Percentiles rank a stretch among this genome's conserved stretches.
Evolutionary conservation across 2,329 filamentous ascomycete species (phyloP).

Genomic region (Botrytis porri): DNA sequence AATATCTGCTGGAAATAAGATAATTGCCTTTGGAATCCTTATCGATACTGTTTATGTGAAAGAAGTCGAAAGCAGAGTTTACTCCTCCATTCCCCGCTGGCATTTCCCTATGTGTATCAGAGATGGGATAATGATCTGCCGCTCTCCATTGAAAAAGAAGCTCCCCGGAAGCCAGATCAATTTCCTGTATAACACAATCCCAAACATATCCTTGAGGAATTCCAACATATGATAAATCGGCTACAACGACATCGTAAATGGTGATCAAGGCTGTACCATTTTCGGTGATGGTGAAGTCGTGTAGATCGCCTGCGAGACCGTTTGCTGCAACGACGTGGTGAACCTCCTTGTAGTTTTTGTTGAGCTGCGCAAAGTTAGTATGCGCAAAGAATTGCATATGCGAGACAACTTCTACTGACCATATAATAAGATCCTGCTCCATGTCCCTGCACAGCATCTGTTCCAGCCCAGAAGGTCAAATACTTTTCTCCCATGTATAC

Average conservation of each 20-base stretch:
- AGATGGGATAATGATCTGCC: slow-evolving; percentile 46
- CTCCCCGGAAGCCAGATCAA: slow-evolving; percentile 46
- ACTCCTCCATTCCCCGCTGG: slow-evolving; percentile 41
- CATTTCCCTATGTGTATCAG: slow-evolving; percentile 35
- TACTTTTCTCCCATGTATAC: slow-evolving; percentile 44
- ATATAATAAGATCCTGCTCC: slow-evolving; percentile 48
- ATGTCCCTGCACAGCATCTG: slow-evolving; percentile 46
- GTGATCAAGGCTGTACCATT: slow-evolving; percentile 53
- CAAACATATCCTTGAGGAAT: slow-evolving; percentile 49
- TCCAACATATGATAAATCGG: slow-evolving; percentile 46
- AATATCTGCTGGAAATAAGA: slow-evolving; percentile 47
- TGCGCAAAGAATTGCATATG: neutral
- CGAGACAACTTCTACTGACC: slow-evolving; percentile 36
- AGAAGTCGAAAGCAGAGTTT: slow-evolving; percentile 43
- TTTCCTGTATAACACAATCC: slow-evolving; percentile 53
- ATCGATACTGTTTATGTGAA: slow-evolving; percentile 41
- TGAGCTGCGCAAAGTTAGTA: slow-evolving; percentile 25
- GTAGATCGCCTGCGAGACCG: slow-evolving; percentile 31
- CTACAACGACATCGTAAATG: slow-evolving; percentile 50
- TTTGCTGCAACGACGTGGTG: slow-evolving; percentile 40
- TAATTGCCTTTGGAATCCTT: slow-evolving; percentile 45
- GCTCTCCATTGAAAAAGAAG: slow-evolving; percentile 59
- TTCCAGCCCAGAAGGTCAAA: slow-evolving; percentile 50
- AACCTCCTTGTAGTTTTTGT: slow-evolving; percentile 37
- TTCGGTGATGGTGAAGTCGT: slow-evolving; percentile 54